phyloP scores from a whole-genome alignment of 495 filamentous ascomycete genomes.

The Aspergillus sclerotioniger region DNA sequence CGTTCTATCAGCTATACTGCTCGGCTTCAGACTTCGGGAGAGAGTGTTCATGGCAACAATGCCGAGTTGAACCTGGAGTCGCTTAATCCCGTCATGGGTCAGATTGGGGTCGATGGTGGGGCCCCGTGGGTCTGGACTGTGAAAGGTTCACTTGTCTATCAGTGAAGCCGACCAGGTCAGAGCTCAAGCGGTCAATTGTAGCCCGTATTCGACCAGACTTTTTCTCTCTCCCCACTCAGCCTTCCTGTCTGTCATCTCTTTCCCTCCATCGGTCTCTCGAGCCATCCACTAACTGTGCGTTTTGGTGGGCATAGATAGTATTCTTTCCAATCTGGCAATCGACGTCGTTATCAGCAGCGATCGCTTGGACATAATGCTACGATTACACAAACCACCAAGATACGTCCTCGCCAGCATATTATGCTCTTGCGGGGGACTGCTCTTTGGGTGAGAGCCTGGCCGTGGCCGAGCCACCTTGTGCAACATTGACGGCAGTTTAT shows the following conservation, averaged over 20 bases:
- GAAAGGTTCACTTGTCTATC: neutral
- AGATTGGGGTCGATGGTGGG: neutral
- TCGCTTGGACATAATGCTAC: neutral
- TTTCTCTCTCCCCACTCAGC: neutral
- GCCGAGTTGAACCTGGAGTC: too few species aligned
- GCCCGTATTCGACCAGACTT: neutral
- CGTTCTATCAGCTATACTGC: too few species aligned
- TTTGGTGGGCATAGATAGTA: neutral
- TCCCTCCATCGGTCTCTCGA: too few species aligned
- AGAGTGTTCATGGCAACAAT: too few species aligned
- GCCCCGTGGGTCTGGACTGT: neutral
- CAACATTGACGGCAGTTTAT: neutral
- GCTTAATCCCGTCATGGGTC: too few species aligned
- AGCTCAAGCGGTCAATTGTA: neutral
- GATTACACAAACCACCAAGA: conserved; percentile 13
- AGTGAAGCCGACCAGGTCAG: neutral
- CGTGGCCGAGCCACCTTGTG: neutral
- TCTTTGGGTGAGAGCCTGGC: conserved; percentile 16
- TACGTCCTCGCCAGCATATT: conserved; percentile 21
- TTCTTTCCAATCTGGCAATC: neutral
- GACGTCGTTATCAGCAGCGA: neutral
- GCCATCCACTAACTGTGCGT: too few species aligned
- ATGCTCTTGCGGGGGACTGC: conserved; percentile 20
- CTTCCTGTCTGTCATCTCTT: too few species aligned
- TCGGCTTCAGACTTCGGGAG: too few species aligned